phyloP scores from a whole-genome alignment of 176 grass and related monocot species.

The Phoenix dactylifera region DNA sequence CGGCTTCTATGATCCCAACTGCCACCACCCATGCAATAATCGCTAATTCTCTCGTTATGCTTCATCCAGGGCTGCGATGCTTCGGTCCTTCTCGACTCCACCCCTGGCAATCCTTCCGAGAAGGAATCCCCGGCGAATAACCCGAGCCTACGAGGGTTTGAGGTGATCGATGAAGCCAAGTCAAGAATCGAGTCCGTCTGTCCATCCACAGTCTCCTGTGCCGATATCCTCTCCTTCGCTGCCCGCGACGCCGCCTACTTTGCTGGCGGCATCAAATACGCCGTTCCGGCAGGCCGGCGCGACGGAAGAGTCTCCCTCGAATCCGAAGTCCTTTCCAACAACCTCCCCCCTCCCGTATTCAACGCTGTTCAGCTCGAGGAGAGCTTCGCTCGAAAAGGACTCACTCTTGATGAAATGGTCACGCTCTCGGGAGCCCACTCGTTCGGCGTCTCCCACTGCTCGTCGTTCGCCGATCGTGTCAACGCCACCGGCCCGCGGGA shows the following conservation, averaged over 20 bases:
- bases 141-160: slow-evolving; percentile 46
- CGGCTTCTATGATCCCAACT: no score
- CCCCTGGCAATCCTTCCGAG: slow-evolving; percentile 21
- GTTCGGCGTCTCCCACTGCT: slow-evolving; percentile 55
- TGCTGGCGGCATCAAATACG: slow-evolving; percentile 23
- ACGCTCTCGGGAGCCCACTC: slow-evolving; percentile 58
- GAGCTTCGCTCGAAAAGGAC: slow-evolving; percentile 38
- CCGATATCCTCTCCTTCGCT: slow-evolving; percentile 25
- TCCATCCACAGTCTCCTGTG: not conserved
- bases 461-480: slow-evolving; percentile 28
- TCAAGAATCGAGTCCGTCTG: slow-evolving; percentile 18
- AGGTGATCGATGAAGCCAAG: slow-evolving; percentile 55
- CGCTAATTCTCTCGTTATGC: no score
- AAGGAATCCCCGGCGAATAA: slow-evolving; percentile 26
- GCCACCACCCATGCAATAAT: no score
- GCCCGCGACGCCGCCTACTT: slow-evolving; percentile 27
- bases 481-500: not conserved
- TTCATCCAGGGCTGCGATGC: slow-evolving; percentile 45
- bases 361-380: slow-evolving; percentile 31
- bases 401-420: slow-evolving; percentile 46
- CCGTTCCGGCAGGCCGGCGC: slow-evolving; percentile 13
- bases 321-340: slow-evolving; percentile 14
- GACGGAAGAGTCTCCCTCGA: slow-evolving; percentile 36
- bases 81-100: slow-evolving; percentile 36
- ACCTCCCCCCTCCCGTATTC: slow-evolving; percentile 35